A percentile compares a stretch with the other conserved stretches of the same genome.
phyloP scores from a whole-genome alignment of 2,329 filamentous ascomycete species.

The Hysterium pulicare region DNA sequence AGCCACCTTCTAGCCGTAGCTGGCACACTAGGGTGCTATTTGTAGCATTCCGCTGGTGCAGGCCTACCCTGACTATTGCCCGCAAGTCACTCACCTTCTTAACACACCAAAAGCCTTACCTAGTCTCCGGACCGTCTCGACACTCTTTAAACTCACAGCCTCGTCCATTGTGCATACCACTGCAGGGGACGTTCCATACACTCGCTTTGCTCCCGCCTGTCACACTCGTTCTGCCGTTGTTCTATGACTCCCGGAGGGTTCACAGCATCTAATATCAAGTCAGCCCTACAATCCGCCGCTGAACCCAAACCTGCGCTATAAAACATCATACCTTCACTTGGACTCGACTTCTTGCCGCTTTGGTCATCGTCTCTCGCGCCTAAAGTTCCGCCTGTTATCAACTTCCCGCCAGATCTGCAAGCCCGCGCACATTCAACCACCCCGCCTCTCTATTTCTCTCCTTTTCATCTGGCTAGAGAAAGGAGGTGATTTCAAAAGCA shows the following conservation, averaged over 20 bases:
- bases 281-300: slow-evolving; percentile 22
- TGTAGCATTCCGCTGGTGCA: slow-evolving; percentile 27
- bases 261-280: slow-evolving; percentile 3
- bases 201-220: slow-evolving; percentile 31
- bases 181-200: slow-evolving; percentile 33
- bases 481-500: slow-evolving; percentile 13
- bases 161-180: slow-evolving; percentile 36
- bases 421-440: slow-evolving; percentile 32
- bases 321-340: slow-evolving; percentile 33
- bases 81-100: slow-evolving; percentile 31
- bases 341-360: slow-evolving; percentile 22
- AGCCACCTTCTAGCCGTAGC: slow-evolving; percentile 32
- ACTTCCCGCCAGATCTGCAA: slow-evolving; percentile 25
- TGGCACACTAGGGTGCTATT: slow-evolving; percentile 37
- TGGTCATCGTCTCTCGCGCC: slow-evolving; percentile 32
- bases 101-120: slow-evolving; percentile 6
- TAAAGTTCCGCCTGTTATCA: slow-evolving; percentile 30
- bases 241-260: slow-evolving; percentile 21
- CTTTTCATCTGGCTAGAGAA: slow-evolving; percentile 12
- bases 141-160: slow-evolving; percentile 28
- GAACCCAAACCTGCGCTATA: slow-evolving; percentile 27
- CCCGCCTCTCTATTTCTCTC: slow-evolving; percentile 19
- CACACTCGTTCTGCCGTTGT: slow-evolving; percentile 27
- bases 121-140: slow-evolving; percentile 2
- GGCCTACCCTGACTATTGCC: slow-evolving; percentile 29